These are phyloP conservation scores for Hordeum pubiflorum DNA, from an alignment of 202 grass and related monocot genomes.

Conservation along the genomic window DNA sequence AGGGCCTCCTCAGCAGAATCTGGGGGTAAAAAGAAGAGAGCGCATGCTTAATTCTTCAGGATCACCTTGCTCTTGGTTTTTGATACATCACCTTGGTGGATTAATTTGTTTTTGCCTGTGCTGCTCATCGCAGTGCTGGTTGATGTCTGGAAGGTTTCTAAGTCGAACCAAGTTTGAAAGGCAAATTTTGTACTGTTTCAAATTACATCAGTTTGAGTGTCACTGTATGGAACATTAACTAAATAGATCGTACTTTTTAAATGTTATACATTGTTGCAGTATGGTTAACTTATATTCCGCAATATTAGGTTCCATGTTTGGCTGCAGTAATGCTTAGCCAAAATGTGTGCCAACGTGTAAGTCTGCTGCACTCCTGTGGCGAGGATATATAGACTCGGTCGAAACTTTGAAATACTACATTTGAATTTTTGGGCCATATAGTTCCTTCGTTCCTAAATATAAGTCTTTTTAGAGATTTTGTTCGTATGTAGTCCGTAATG, in stretches of 20 bases:
- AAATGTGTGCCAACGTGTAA: no score
- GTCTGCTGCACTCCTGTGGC: no score
- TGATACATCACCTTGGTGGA: background rate
- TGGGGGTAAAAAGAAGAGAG: conserved; percentile 43
- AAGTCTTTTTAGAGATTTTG: no score
- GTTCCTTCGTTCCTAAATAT: no score
- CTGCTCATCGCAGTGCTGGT: background rate
- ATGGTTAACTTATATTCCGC: background rate
- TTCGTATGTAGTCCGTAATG: no score
- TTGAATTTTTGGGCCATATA: no score
- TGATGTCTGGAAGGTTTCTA: background rate
- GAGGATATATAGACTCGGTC: no score
- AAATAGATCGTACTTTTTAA: background rate
- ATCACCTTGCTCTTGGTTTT: conserved; percentile 4
- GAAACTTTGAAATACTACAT: no score
- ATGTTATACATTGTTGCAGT: background rate
- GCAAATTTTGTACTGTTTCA: background rate
- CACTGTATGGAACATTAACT: background rate
- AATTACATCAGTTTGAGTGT: background rate
- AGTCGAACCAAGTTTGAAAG: background rate
- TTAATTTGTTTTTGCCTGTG: conserved; percentile 17
- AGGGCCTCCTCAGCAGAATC: conserved; percentile 74
- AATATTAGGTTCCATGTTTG: background rate
- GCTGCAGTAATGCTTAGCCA: no score
- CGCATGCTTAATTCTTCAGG: background rate